Percentiles rank a stretch among this genome's conserved stretches.
Conservation (phyloP, 352 stramenopile species). For the Phytophthora melonis region DNA sequence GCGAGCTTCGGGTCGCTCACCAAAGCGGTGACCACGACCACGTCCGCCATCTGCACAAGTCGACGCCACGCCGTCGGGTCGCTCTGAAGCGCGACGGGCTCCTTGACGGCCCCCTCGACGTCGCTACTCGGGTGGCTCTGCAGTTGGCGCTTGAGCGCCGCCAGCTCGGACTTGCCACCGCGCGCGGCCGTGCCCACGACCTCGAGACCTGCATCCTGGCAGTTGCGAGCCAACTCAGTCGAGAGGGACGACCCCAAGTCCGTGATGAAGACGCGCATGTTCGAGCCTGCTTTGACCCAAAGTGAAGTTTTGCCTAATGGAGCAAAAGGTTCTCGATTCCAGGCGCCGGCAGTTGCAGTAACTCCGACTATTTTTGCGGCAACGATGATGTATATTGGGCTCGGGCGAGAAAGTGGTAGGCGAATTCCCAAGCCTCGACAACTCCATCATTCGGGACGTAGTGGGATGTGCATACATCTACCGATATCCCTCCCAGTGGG, state of each 20-base stretch:
- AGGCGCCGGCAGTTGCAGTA: conserved; percentile 29
- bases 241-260: conserved; percentile 72
- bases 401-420: neutral
- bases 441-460: neutral
- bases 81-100: conserved; percentile 58
- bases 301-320: neutral
- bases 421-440: neutral
- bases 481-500: conserved; percentile 9
- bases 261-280: conserved; percentile 82
- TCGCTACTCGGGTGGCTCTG: conserved; percentile 70
- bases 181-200: conserved; percentile 65
- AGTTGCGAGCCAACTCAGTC: conserved; percentile 57
- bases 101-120: conserved; percentile 48
- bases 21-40: conserved; percentile 67
- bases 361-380: conserved; percentile 26
- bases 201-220: conserved; percentile 73
- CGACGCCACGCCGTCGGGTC: conserved; percentile 62
- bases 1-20: conserved; percentile 58
- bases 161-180: conserved; percentile 49
- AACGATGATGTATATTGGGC: conserved; percentile 10
- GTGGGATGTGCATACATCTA: conserved; percentile 25
- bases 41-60: conserved; percentile 62
- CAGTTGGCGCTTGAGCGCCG: conserved; percentile 58
- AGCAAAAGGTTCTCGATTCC: neutral
- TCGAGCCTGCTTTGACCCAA: neutral